A percentile compares a stretch with the other conserved stretches of the same genome.
Conservation (phyloP, 2,329 filamentous ascomycete genomes). For the Phoma sp. region DNA sequence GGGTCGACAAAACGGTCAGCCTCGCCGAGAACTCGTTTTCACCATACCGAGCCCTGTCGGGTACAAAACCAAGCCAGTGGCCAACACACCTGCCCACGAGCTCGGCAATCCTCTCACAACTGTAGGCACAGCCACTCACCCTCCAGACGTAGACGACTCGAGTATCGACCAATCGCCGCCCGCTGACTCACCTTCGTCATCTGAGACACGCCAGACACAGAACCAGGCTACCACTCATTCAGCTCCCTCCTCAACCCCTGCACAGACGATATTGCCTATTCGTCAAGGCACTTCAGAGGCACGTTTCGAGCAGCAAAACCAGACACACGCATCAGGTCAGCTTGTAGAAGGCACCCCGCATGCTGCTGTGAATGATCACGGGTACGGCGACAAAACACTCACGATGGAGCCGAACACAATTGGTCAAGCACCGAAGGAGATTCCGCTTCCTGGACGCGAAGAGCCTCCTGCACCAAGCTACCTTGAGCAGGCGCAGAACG, state of each 20-base stretch:
- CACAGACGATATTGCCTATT: conserved; percentile 33
- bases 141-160: conserved; percentile 31
- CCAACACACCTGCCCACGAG: conserved; percentile 38
- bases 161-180: conserved; percentile 27
- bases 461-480: conserved; percentile 45
- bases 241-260: conserved; percentile 16
- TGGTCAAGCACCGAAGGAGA: conserved; percentile 58
- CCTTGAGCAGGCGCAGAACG: conserved; percentile 53
- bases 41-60: conserved; percentile 44
- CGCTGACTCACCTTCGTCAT: conserved; percentile 28
- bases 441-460: conserved; percentile 44
- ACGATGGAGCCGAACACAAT: conserved; percentile 58
- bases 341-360: conserved; percentile 53
- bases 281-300: conserved; percentile 52
- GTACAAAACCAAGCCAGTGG: conserved; percentile 33
- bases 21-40: conserved; percentile 49
- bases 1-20: conserved; percentile 52
- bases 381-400: conserved; percentile 52
- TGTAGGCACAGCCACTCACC: conserved; percentile 46
- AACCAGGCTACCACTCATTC: conserved; percentile 2
- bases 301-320: conserved; percentile 50
- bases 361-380: conserved; percentile 48
- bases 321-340: conserved; percentile 54
- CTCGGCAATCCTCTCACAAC: conserved; percentile 37
- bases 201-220: conserved; percentile 18